Conservation (phyloP, 192 early-diverging fungal genomes). For the Backusella parvicylindrica region DNA sequence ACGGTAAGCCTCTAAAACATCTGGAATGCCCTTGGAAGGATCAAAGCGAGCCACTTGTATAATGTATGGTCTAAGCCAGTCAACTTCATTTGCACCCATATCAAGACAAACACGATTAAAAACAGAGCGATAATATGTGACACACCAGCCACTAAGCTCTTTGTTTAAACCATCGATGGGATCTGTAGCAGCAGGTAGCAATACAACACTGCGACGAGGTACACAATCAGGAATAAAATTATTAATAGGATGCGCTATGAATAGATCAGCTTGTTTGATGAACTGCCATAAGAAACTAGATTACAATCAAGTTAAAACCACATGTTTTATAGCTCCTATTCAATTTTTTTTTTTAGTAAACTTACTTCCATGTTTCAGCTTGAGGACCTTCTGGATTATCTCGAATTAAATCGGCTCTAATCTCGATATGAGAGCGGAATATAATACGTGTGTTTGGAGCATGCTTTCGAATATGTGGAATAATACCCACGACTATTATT, state of each 20-base stretch:
- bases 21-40: conserved; percentile 81
- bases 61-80: conserved; percentile 67
- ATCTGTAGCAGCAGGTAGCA: conserved; percentile 76
- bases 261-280: conserved; percentile 69
- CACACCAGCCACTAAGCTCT: conserved; percentile 43
- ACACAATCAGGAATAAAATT: conserved; percentile 72
- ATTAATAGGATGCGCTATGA: conserved; percentile 76
- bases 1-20: conserved; percentile 68
- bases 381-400: conserved; percentile 56
- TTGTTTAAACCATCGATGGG: conserved; percentile 85
- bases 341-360: not conserved
- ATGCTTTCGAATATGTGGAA: conserved; percentile 70
- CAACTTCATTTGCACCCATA: conserved; percentile 58
- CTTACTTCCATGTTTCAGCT: conserved; percentile 65
- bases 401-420: conserved; percentile 68
- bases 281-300: conserved; percentile 65
- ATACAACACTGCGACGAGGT: conserved; percentile 58
- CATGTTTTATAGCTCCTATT: not conserved
- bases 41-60: conserved; percentile 83
- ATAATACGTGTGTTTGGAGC: conserved; percentile 68
- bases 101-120: conserved; percentile 78
- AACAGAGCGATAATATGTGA: conserved; percentile 68
- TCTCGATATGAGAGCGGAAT: conserved; percentile 84
- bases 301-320: not conserved
- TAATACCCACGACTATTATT: conserved; percentile 66